phyloP scores from a whole-genome alignment of 805 yeast species.

The Saccharomycopsis lassenensis region DNA sequence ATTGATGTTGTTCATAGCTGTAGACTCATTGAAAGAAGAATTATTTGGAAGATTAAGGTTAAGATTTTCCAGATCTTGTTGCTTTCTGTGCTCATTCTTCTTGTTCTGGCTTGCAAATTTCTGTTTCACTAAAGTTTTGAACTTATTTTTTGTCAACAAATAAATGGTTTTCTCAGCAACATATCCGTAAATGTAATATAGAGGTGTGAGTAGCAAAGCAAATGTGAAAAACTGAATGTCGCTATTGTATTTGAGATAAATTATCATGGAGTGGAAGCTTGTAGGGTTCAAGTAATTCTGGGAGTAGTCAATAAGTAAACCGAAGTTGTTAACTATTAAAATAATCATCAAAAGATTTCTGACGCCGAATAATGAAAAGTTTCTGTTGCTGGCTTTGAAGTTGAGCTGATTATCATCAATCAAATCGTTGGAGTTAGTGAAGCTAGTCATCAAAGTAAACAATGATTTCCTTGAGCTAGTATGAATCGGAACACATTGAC shows the following conservation, averaged over 20 bases:
- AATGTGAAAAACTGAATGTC: conserved; percentile 21
- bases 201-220: conserved; percentile 20
- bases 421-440: conserved; percentile 1
- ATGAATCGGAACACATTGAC: conserved; percentile 18
- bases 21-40: too few relatives aligned
- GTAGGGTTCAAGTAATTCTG: conserved; percentile 24
- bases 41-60: conserved; percentile 14
- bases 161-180: conserved; percentile 25
- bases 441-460: conserved; percentile 11
- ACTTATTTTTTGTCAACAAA: conserved; percentile 13
- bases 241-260: conserved; percentile 25
- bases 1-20: too few relatives aligned
- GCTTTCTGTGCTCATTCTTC: too few relatives aligned
- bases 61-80: too few relatives aligned
- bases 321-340: conserved; percentile 28
- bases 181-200: conserved; percentile 28
- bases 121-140: conserved; percentile 9
- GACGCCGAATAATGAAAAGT: conserved; percentile 24
- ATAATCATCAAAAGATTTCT: conserved; percentile 30
- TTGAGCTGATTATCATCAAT: neutral
- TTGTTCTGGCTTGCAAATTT: too few relatives aligned
- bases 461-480: conserved; percentile 10
- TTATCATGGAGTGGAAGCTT: conserved; percentile 23
- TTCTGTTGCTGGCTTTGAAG: neutral
- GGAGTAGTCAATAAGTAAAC: conserved; percentile 29